phyloP scores from a whole-genome alignment of 306 rosid genomes.

The Pyrus betulifolia region DNA sequence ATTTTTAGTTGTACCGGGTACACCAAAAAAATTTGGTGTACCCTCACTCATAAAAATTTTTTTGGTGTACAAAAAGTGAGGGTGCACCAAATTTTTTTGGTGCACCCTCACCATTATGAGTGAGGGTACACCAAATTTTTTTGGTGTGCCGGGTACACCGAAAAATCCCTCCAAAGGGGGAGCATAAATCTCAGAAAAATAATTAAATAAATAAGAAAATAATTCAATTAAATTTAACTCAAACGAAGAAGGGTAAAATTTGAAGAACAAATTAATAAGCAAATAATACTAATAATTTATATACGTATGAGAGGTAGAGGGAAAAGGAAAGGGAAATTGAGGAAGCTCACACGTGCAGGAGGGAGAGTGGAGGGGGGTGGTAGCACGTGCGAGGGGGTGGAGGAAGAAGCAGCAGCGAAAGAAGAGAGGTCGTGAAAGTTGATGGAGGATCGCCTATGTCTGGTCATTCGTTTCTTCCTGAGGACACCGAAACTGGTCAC shows the following conservation, averaged over 20 bases:
- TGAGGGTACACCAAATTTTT: no score
- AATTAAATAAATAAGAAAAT: neutral
- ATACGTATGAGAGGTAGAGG: neutral
- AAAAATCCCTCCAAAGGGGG: neutral
- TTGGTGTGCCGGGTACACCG: no score
- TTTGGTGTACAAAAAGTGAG: no score
- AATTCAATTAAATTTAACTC: neutral
- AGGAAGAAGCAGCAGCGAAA: conserved; percentile 6
- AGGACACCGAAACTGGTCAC: conserved; percentile 38
- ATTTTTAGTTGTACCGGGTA: no score
- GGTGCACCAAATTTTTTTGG: no score
- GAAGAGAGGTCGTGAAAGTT: conserved; percentile 17
- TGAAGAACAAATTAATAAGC: neutral
- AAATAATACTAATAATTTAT: neutral
- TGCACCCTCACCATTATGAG: no score
- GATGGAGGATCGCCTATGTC: conserved; percentile 54
- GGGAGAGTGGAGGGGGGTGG: conserved; percentile 16
- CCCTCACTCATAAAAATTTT: no score
- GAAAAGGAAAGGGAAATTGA: no score
- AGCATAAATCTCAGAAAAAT: neutral
- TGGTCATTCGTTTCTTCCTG: conserved; percentile 64
- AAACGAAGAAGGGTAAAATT: neutral
- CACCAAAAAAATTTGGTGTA: no score
- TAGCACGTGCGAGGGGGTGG: conserved; percentile 42
- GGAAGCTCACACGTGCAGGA: conserved; percentile 57